These are phyloP conservation scores for Anthracocystis panici-leucophaei DNA, from an alignment of 1,284 basidiomycete species.

Conservation along the genomic window DNA sequence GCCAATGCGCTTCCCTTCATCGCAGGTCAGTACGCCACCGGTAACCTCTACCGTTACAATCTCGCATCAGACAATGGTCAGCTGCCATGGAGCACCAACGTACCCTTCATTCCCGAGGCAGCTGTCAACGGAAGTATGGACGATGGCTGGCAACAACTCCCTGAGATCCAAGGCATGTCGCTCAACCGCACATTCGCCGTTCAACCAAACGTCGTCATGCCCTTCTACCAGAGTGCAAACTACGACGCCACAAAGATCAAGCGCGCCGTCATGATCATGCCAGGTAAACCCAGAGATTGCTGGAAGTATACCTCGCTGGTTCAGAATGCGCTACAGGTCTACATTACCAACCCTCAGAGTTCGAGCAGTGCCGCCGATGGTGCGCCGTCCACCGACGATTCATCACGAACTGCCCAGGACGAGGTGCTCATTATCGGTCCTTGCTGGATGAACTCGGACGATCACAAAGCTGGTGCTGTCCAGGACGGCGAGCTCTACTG, in stretches of 20 bases:
- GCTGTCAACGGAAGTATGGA: conserved; percentile 40
- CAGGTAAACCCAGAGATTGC: conserved; percentile 63
- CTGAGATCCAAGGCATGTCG: conserved; percentile 50
- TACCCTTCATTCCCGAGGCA: conserved; percentile 42
- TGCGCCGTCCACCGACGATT: background rate
- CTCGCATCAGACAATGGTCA: conserved; percentile 45
- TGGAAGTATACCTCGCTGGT: conserved; percentile 64
- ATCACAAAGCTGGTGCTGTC: conserved; percentile 47
- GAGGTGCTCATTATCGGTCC: conserved; percentile 59
- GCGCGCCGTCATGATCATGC: conserved; percentile 62
- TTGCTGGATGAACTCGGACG: conserved; percentile 57
- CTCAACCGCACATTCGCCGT: conserved; percentile 55
- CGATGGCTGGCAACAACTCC: conserved; percentile 71
- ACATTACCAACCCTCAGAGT: conserved; percentile 33
- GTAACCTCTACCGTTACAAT: conserved; percentile 25
- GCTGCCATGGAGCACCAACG: conserved; percentile 57
- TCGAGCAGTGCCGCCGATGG: conserved; percentile 19
- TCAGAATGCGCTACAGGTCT: conserved; percentile 53
- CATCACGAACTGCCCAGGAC: conserved; percentile 14
- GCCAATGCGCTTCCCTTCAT: conserved; percentile 52
- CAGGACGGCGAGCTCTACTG: conserved; percentile 54
- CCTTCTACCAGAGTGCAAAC: conserved; percentile 55
- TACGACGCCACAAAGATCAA: conserved; percentile 56
- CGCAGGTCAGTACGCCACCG: conserved; percentile 36
- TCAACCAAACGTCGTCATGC: conserved; percentile 40